Conservation (phyloP, 192 early-diverging fungal species). For the Podila epicladia region DNA sequence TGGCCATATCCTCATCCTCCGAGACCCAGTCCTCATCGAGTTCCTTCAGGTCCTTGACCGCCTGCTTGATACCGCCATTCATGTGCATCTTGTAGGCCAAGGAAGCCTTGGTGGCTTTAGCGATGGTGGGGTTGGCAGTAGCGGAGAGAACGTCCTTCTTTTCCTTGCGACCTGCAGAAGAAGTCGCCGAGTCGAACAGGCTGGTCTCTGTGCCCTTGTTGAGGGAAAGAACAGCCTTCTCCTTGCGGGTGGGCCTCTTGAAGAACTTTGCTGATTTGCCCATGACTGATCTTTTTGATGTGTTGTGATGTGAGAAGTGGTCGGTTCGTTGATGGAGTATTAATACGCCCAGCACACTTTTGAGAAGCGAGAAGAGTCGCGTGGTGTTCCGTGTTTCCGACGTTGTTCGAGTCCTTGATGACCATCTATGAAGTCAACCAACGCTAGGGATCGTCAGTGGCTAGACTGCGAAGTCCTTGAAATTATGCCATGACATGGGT, state of each 20-base stretch:
- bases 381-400: no score
- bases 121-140: slow-evolving; percentile 43
- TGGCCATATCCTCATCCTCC: slow-evolving; percentile 39
- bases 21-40: slow-evolving; percentile 20
- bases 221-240: slow-evolving; percentile 62
- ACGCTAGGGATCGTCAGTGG: no score
- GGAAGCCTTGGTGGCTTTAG: slow-evolving; percentile 36
- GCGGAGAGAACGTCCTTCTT: slow-evolving; percentile 43
- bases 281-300: slow-evolving; percentile 49
- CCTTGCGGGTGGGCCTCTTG: slow-evolving; percentile 71
- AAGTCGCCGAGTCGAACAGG: slow-evolving; percentile 30
- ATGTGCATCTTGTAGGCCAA: slow-evolving; percentile 51
- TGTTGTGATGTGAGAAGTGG: neutral
- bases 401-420: no score
- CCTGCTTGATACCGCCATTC: slow-evolving; percentile 43
- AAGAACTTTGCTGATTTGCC: slow-evolving; percentile 77
- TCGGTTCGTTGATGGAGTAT: neutral
- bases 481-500: no score
- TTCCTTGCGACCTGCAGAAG: neutral
- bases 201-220: slow-evolving; percentile 46
- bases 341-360: no score
- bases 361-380: neutral
- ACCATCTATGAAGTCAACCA: no score
- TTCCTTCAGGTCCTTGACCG: slow-evolving; percentile 29
- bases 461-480: no score